Evolutionary conservation across 176 grass and related monocot species (phyloP).

Genomic region (Tillandsia leiboldiana): DNA sequence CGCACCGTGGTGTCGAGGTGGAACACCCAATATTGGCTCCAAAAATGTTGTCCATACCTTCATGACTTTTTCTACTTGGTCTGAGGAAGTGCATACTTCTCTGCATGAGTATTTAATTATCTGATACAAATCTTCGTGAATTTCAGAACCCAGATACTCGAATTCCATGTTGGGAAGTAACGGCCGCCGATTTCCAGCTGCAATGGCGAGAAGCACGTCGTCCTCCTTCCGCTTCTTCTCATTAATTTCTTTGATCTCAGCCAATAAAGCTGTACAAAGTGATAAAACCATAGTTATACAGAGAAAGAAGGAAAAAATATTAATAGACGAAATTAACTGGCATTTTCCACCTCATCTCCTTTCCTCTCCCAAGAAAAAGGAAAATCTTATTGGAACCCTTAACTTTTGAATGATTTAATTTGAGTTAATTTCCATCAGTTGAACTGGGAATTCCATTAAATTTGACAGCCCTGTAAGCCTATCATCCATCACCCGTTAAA

Average conservation of each 20-base stretch:
- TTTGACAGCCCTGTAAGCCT: too few species aligned
- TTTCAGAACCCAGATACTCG: slow-evolving; percentile 54
- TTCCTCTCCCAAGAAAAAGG: too few species aligned
- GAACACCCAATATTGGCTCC: slow-evolving; percentile 75
- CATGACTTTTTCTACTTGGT: slow-evolving; percentile 93
- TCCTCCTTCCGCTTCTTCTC: slow-evolving; percentile 98
- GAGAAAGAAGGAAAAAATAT: slow-evolving; percentile 24
- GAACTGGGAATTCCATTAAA: too few species aligned
- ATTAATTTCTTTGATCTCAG: slow-evolving; percentile 98
- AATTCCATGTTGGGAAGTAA: slow-evolving; percentile 90
- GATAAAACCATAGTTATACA: slow-evolving; percentile 17
- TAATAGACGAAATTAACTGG: neutral
- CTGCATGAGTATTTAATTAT: slow-evolving; percentile 93
- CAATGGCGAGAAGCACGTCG: slow-evolving; percentile 77
- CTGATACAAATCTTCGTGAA: slow-evolving; percentile 85
- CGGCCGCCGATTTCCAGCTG: slow-evolving; percentile 72
- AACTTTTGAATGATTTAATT: too few species aligned
- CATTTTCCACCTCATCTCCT: neutral
- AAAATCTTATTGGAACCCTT: too few species aligned
- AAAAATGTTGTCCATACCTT: slow-evolving; percentile 81
- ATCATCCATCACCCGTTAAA: too few species aligned
- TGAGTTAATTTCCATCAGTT: too few species aligned
- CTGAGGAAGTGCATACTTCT: slow-evolving; percentile 77
- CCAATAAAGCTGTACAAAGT: slow-evolving; percentile 67
- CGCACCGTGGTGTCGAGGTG: slow-evolving; percentile 26